Base-by-base conservation (phyloP, 2,329 filamentous ascomycete genomes). In the Pseudocercospora ulei region DNA sequence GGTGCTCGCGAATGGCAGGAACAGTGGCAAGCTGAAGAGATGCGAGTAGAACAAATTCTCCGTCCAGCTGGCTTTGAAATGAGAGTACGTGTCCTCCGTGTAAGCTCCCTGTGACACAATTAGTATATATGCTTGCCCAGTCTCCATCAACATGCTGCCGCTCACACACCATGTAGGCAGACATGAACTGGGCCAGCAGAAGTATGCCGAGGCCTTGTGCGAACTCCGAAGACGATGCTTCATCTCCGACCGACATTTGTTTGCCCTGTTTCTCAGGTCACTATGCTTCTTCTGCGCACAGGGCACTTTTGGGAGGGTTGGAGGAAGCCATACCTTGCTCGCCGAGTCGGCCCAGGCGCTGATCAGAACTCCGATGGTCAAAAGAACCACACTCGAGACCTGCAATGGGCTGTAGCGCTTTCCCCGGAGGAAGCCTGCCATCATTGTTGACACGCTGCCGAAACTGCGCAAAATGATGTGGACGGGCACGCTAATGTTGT, bases 401-500 rank as follows among this genome's bases (percentile, higher is more conserved):
- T 98, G 90, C 34, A 84, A 71, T 14, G 70, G 71, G 3, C 83
- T 82, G 58, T 94, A 96, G 49, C 72, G 72, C 65, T 88, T 94
- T 25, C 88, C 88, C 56, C 80, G 86, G 8, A 93, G 52, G 56
- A 79, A 86, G 2, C 90, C 90, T n/a, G 88, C 84, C 9, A 79
- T 64, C 76, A 98, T 93, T 5, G 90, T 96, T 3, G 87, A 92
- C 46, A 96, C 92, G 54, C 87, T 94, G 9, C 90, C 90, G 34
- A 88, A 93, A 33, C 87, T 95, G 37, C 90, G 77, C 18, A 98
- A 70, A 50, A 98, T 96, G 54, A 98, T 98, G 58, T 98, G 90
- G 33, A 98, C 78, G 1, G 90, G 90, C 0, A 98, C 85, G 4
- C 86, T 94, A 40, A 98, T 96, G 53, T 86, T 79, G 65, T 95